Conservation (phyloP, 2,329 filamentous ascomycete genomes). For the Colletotrichum theobromicola region DNA sequence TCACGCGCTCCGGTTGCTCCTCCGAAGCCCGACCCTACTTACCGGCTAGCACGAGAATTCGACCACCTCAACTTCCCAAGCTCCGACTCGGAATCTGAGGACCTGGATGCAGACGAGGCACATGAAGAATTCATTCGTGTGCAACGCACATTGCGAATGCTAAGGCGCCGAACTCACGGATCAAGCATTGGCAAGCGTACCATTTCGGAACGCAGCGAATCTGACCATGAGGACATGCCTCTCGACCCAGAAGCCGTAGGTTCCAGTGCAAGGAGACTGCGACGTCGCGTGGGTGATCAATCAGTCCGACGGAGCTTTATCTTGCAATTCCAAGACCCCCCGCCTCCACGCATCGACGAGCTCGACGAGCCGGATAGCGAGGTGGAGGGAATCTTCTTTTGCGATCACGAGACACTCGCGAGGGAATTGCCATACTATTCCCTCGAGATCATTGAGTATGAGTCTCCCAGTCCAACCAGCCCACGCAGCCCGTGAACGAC, state of each 20-base stretch:
- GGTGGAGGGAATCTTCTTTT: constrained; percentile 30
- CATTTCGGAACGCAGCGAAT: constrained; percentile 59
- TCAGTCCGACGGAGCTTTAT: constrained; percentile 43
- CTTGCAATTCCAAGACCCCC: constrained; percentile 55
- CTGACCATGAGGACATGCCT: constrained; percentile 42
- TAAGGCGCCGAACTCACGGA: constrained; percentile 53
- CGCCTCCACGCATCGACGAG: constrained; percentile 56
- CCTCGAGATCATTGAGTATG: constrained; percentile 53
- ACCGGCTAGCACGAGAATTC: constrained; percentile 48
- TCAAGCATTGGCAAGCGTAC: constrained; percentile 62
- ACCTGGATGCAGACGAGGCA: constrained; percentile 34
- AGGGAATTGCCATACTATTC: constrained; percentile 56
- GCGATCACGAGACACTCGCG: constrained; percentile 40
- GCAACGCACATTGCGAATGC: constrained; percentile 48
- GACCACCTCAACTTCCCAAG: constrained; percentile 48
- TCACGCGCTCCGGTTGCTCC: constrained; percentile 29
- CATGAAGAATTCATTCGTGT: constrained; percentile 40
- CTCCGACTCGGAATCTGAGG: constrained; percentile 43
- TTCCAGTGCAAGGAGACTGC: constrained; percentile 52
- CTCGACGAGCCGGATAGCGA: constrained; percentile 58
- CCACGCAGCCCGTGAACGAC: neutral
- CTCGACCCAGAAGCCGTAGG: constrained; percentile 44
- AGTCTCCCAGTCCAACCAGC: constrained; percentile 6
- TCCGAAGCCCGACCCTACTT: constrained; percentile 40
- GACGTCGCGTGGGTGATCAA: constrained; percentile 47